phyloP scores from a whole-genome alignment of 2,329 filamentous ascomycete species.

The Aspergillus proliferans region DNA sequence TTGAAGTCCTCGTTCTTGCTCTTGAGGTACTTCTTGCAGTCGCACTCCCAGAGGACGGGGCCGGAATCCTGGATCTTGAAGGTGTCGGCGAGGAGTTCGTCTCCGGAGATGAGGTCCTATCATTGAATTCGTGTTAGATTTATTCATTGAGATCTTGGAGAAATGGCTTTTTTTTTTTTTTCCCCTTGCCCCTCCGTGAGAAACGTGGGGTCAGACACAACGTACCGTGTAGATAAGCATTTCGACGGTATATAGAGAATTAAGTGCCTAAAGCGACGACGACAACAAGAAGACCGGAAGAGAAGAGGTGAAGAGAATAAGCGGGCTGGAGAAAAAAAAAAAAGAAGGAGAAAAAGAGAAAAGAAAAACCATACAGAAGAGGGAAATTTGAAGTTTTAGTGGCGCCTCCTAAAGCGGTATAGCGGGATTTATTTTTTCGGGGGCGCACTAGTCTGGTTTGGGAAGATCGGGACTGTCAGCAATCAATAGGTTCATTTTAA shows the following conservation, averaged over 20 bases:
- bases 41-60: constrained; percentile 76
- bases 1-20: constrained; percentile 60
- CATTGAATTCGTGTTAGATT: background rate
- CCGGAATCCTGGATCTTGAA: constrained; percentile 73
- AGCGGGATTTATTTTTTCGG: background rate
- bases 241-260: constrained; percentile 40
- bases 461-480: background rate
- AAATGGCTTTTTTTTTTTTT: background rate
- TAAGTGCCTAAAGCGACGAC: constrained; percentile 1
- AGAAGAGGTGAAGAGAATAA: constrained; percentile 2
- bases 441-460: background rate
- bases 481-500: too few relatives aligned
- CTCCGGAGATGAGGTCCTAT: constrained; percentile 80
- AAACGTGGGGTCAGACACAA: background rate
- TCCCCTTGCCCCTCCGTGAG: background rate
- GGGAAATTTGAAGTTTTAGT: constrained; percentile 26
- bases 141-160: background rate
- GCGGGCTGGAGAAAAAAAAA: constrained; percentile 13
- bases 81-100: constrained; percentile 96
- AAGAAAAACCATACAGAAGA: constrained; percentile 11
- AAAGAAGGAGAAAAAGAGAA: constrained; percentile 23
- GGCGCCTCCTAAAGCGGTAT: constrained; percentile 1
- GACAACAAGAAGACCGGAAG: constrained; percentile 17
- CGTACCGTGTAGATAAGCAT: constrained; percentile 70
- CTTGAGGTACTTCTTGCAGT: constrained; percentile 84